These are phyloP conservation scores for Fusarium albidum DNA, from an alignment of 2,329 filamentous ascomycete genomes.

Conservation along the genomic window DNA sequence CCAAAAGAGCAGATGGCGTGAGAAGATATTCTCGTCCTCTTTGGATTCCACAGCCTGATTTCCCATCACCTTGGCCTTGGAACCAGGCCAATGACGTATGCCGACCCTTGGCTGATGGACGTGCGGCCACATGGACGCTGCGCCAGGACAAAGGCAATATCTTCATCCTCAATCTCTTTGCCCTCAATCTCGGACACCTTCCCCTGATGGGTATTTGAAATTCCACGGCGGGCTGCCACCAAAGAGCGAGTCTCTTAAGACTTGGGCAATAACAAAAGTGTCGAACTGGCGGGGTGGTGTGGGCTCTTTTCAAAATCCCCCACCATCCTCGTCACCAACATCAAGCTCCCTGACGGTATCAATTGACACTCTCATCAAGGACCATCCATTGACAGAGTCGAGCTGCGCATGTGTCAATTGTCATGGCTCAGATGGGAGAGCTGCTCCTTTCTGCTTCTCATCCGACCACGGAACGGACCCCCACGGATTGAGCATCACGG, in stretches of 20 bases:
- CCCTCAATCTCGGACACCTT: neutral
- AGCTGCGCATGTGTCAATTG: neutral
- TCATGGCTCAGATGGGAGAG: neutral
- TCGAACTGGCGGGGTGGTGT: constrained; percentile 30
- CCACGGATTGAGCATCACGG: too few species aligned
- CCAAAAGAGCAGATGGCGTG: neutral
- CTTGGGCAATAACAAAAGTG: constrained; percentile 8
- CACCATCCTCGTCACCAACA: too few species aligned
- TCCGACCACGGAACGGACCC: too few species aligned
- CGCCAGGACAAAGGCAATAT: neutral
- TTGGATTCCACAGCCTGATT: constrained; percentile 26
- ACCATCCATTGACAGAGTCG: neutral
- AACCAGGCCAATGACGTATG: constrained; percentile 35
- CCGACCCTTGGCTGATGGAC: constrained; percentile 22
- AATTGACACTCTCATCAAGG: constrained; percentile 10
- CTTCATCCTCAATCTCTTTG: neutral
- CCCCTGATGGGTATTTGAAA: neutral
- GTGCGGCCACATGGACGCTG: constrained; percentile 30
- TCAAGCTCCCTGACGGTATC: constrained; percentile 9
- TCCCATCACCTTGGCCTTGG: constrained; percentile 28
- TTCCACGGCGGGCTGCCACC: constrained; percentile 8
- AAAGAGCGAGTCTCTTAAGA: neutral
- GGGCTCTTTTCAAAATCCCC: constrained; percentile 9
- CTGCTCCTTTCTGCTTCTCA: too few species aligned
- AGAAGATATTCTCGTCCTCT: constrained; percentile 11